A percentile compares a stretch with the other conserved stretches of the same genome.
These are phyloP conservation scores for Adansonia digitata DNA, from an alignment of 345 rosid genomes.

Conservation along the genomic window DNA sequence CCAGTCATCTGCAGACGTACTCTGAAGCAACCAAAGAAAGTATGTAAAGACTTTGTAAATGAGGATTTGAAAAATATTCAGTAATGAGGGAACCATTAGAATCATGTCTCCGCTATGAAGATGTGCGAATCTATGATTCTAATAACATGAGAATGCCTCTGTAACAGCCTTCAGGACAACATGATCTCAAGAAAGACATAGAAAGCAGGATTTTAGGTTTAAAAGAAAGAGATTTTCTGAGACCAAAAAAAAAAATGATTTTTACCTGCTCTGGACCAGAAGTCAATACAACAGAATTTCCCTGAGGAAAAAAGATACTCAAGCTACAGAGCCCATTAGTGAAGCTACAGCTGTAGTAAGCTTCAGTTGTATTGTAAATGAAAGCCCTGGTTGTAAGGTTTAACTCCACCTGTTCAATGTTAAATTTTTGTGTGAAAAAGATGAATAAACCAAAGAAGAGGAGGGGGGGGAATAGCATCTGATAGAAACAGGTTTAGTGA, in stretches of 20 bases:
- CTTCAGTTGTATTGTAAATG: slow-evolving; percentile 65
- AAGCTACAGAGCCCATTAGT: slow-evolving; percentile 45
- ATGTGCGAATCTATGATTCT: not conserved
- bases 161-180: not conserved
- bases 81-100: not conserved
- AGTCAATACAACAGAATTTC: slow-evolving; percentile 60
- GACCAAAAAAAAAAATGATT: too few relatives aligned
- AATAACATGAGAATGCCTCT: not conserved
- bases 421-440: slow-evolving; percentile 7
- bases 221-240: slow-evolving; percentile 13
- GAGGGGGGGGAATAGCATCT: not conserved
- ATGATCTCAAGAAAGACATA: not conserved
- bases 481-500: not conserved
- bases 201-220: not conserved
- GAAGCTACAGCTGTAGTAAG: slow-evolving; percentile 77
- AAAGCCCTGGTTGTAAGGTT: slow-evolving; percentile 48
- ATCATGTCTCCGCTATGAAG: not conserved
- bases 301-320: slow-evolving; percentile 54
- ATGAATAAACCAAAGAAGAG: not conserved
- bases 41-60: not conserved
- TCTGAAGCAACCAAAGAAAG: slow-evolving; percentile 42
- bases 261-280: slow-evolving; percentile 62
- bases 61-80: not conserved
- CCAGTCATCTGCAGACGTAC: slow-evolving; percentile 46
- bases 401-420: slow-evolving; percentile 55